Evolutionary conservation across 148 eudicot genomes (phyloP).

Genomic region (Salicornia ramosissima): DNA sequence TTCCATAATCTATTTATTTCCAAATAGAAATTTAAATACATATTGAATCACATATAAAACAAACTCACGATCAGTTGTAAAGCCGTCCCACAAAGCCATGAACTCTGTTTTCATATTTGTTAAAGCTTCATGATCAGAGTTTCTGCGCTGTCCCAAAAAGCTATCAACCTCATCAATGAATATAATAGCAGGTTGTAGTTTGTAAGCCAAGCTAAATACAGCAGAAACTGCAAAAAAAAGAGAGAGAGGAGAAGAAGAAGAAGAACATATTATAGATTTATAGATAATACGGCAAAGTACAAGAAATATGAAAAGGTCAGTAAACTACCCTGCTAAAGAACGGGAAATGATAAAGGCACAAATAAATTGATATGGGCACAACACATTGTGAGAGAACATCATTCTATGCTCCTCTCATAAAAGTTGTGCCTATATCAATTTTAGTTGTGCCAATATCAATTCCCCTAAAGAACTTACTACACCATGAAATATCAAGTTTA

Average conservation of each 20-base stretch:
- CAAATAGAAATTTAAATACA: neutral
- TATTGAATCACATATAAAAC: neutral
- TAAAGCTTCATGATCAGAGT: conserved; percentile 76
- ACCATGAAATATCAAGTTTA: neutral
- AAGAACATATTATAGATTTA: conserved; percentile 7
- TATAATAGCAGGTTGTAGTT: conserved; percentile 94
- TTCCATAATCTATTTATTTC: neutral
- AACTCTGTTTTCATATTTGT: conserved; percentile 89
- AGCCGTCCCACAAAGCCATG: conserved; percentile 97
- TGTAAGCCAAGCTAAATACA: conserved; percentile 88
- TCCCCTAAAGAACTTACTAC: no score
- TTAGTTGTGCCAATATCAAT: no score
- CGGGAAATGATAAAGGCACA: no score
- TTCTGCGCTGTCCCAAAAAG: conserved; percentile 85
- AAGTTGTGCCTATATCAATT: no score
- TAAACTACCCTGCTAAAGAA: neutral
- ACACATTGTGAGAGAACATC: no score
- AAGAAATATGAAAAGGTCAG: neutral
- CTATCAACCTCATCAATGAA: conserved; percentile 94
- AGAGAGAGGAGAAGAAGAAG: no score
- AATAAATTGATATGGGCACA: no score
- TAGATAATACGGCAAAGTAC: neutral
- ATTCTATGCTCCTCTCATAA: no score
- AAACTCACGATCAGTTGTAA: conserved; percentile 78
- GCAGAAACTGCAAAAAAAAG: conserved; percentile 78